phyloP scores from a whole-genome alignment of 148 eudicot genomes.

The Arctostaphylos glauca region DNA sequence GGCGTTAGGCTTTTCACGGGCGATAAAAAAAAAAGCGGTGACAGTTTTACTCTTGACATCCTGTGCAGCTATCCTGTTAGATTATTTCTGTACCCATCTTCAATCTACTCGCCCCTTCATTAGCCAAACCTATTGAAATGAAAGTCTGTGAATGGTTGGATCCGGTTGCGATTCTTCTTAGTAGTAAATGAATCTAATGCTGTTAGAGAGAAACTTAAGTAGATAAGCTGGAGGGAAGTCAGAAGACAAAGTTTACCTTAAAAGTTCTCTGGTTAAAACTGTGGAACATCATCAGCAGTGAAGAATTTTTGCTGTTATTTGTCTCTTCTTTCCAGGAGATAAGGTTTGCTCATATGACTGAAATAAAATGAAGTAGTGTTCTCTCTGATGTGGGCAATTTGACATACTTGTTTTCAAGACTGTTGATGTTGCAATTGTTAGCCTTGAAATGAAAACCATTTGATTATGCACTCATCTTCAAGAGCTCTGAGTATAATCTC shows the following conservation, averaged over 20 bases:
- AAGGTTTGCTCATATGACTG: neutral
- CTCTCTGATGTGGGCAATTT: neutral
- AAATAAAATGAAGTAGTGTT: neutral
- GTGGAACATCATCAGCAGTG: neutral
- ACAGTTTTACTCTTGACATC: neutral
- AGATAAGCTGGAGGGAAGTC: neutral
- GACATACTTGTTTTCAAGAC: neutral
- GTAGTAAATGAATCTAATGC: neutral
- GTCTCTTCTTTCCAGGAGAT: neutral
- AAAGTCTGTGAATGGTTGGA: neutral
- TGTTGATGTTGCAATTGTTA: neutral
- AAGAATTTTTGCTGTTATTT: neutral
- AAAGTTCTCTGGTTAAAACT: slow-evolving; percentile 4
- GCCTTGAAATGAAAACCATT: neutral
- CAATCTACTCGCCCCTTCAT: neutral
- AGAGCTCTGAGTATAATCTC: too few species aligned
- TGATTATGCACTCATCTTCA: slow-evolving; percentile 10
- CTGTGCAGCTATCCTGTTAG: too few species aligned
- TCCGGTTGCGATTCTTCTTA: neutral
- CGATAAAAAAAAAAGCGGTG: neutral
- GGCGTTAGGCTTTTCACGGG: neutral
- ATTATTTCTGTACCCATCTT: neutral
- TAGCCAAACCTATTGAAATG: neutral
- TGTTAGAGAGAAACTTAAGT: neutral
- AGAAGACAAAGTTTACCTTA: neutral